These are phyloP conservation scores for Trichoderma harzianum DNA, from an alignment of 2,329 filamentous ascomycete genomes.

Conservation along the genomic window DNA sequence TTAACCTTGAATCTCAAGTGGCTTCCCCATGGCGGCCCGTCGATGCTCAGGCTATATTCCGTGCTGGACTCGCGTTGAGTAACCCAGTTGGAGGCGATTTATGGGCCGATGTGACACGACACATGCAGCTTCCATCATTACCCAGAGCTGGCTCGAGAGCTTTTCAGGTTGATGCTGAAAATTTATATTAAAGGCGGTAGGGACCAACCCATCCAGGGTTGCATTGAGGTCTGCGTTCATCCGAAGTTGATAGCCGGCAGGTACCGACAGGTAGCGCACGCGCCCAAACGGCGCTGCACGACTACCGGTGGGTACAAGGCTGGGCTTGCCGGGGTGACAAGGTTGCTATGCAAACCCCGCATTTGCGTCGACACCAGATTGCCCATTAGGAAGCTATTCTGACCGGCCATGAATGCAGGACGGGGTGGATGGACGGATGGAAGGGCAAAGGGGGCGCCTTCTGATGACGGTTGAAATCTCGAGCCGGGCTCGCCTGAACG, in stretches of 20 bases:
- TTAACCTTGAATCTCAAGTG: not conserved
- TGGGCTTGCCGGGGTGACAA: not conserved
- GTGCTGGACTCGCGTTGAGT: not conserved
- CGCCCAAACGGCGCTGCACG: not conserved
- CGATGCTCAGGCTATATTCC: slow-evolving; percentile 7
- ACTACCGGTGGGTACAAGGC: not conserved
- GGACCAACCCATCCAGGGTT: not conserved
- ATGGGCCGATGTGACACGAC: slow-evolving; percentile 12
- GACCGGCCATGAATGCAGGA: not conserved
- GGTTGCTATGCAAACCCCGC: slow-evolving; percentile 9
- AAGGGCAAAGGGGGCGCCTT: not conserved
- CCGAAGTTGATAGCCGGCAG: not conserved
- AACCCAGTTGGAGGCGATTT: not conserved
- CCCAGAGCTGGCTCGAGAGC: slow-evolving; percentile 1
- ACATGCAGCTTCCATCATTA: slow-evolving; percentile 12
- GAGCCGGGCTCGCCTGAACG: slow-evolving; percentile 1
- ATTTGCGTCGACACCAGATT: not conserved
- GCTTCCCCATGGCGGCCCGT: not conserved
- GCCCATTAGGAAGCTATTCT: slow-evolving; percentile 16
- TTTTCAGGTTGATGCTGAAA: not conserved
- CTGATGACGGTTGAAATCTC: not conserved
- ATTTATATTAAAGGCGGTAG: not conserved
- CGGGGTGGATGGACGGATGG: slow-evolving; percentile 3
- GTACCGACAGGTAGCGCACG: not conserved
- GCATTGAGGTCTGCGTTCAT: not conserved